Evolutionary conservation across 2,329 filamentous ascomycete species (phyloP).

Genomic region (Ophiocordyceps camponoti-rufipedis): DNA sequence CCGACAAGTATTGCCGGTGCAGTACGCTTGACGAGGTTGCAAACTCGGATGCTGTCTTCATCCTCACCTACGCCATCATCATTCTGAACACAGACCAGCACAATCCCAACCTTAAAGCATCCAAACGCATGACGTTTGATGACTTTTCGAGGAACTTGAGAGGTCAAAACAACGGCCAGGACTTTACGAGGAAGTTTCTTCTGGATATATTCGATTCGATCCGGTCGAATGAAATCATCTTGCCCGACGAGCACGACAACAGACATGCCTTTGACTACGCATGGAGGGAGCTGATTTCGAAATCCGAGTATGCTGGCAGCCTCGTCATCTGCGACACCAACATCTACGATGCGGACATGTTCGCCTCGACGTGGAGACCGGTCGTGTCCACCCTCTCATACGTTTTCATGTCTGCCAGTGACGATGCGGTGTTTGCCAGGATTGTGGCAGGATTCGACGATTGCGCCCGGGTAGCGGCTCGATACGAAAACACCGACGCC

Average conservation of each 20-base stretch:
- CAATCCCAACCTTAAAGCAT: constrained; percentile 68
- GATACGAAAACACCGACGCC: constrained; percentile 66
- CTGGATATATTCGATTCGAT: constrained; percentile 82
- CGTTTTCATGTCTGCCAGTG: constrained; percentile 96
- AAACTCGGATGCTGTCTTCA: constrained; percentile 73
- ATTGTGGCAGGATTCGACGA: constrained; percentile 93
- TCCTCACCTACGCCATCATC: constrained; percentile 90
- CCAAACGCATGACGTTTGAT: constrained; percentile 66
- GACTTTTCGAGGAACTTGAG: constrained; percentile 82
- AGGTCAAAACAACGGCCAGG: constrained; percentile 68
- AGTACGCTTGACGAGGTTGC: constrained; percentile 56
- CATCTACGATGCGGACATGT: constrained; percentile 95
- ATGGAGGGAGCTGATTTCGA: constrained; percentile 84
- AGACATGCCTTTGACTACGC: constrained; percentile 93
- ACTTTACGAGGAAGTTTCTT: constrained; percentile 73
- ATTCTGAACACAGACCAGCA: constrained; percentile 96
- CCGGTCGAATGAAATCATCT: constrained; percentile 81
- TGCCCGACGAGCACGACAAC: constrained; percentile 94
- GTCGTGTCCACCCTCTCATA: constrained; percentile 91
- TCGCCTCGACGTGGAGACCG: constrained; percentile 85
- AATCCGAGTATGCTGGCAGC: constrained; percentile 58
- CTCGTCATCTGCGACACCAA: constrained; percentile 76
- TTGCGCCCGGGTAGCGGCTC: constrained; percentile 80
- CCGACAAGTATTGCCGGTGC: constrained; percentile 63
- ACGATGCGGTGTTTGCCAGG: constrained; percentile 85